Conservation (phyloP, 345 rosid genomes). For the Eucalyptus grandis region DNA sequence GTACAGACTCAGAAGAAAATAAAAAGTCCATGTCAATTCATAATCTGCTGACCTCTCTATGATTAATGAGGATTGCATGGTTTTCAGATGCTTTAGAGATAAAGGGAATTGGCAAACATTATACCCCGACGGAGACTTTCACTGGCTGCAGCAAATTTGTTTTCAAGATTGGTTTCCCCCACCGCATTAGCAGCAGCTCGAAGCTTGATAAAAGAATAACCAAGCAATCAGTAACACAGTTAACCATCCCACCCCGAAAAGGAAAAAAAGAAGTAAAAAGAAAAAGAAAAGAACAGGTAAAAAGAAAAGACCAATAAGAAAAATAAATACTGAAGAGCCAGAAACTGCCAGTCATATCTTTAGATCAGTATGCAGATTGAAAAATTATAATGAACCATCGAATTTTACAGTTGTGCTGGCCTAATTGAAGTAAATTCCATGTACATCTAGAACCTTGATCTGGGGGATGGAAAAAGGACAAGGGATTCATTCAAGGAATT, state of each 20-base stretch:
- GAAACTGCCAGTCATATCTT: background rate
- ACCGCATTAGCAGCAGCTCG: constrained; percentile 87
- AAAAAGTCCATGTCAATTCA: background rate
- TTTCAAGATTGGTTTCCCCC: constrained; percentile 66
- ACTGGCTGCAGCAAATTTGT: constrained; percentile 82
- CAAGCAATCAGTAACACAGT: background rate
- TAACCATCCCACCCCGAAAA: background rate
- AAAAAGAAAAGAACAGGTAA: background rate
- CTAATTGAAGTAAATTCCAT: background rate
- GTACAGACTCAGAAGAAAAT: background rate
- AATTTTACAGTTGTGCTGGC: background rate
- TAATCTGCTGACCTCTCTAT: background rate
- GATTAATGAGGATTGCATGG: background rate
- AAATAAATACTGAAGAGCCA: background rate
- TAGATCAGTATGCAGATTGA: background rate
- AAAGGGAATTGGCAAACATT: constrained; percentile 89
- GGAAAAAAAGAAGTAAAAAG: background rate
- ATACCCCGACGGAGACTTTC: constrained; percentile 85
- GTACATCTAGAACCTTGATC: background rate
- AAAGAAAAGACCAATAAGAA: background rate
- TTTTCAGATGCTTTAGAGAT: constrained; percentile 17
- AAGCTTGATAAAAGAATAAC: constrained; percentile 25
- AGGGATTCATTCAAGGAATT: background rate
- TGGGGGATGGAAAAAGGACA: background rate
- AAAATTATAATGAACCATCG: background rate